Conservation (phyloP, 345 rosid genomes). For the Brassica nigra region DNA sequence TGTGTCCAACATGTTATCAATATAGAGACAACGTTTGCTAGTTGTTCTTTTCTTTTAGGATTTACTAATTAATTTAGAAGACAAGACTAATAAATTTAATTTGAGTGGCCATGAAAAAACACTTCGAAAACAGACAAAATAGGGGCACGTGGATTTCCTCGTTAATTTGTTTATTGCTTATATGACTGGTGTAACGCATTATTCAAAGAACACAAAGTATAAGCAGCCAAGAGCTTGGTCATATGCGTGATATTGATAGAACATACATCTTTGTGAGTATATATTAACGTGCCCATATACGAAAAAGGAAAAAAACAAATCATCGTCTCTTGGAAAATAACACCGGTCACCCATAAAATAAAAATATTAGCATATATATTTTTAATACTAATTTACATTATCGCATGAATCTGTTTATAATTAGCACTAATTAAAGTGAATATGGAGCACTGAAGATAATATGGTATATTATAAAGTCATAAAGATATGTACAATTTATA, state of each 20-base stretch:
- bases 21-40: not conserved
- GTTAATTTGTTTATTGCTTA: slow-evolving; percentile 11
- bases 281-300: not conserved
- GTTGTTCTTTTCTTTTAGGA: not conserved
- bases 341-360: not conserved
- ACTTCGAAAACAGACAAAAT: slow-evolving; percentile 11
- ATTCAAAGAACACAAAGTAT: slow-evolving; percentile 18
- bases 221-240: slow-evolving; percentile 15
- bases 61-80: not conserved
- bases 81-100: not conserved
- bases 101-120: not conserved
- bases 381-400: not conserved
- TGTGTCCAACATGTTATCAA: not conserved
- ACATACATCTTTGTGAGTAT: not conserved
- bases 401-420: not conserved
- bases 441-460: not conserved
- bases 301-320: not conserved
- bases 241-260: not conserved
- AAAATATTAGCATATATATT: no score
- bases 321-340: not conserved
- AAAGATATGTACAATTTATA: no score
- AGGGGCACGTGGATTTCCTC: slow-evolving; percentile 27
- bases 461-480: no score
- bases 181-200: slow-evolving; percentile 12
- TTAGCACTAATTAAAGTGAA: not conserved